A percentile compares a stretch with the other conserved stretches of the same genome.
Conservation (phyloP, 495 filamentous ascomycete genomes). For the Rostrohypoxylon terebratum region DNA sequence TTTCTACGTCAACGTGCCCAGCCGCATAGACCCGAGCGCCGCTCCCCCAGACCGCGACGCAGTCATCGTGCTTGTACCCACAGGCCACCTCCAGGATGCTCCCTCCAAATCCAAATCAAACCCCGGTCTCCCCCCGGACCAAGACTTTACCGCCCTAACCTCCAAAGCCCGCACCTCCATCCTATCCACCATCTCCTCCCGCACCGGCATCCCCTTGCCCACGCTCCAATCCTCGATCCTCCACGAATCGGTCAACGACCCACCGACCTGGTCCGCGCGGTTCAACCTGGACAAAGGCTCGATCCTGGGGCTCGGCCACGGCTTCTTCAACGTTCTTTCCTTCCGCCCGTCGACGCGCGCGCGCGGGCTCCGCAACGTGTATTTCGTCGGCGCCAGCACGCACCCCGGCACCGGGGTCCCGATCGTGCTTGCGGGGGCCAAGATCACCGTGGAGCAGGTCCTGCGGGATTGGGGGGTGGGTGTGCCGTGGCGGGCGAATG, state of each 20-base stretch:
- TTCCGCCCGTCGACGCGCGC: slow-evolving; percentile 72
- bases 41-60: slow-evolving; percentile 71
- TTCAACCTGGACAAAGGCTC: slow-evolving; percentile 79
- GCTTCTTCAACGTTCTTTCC: slow-evolving; percentile 75
- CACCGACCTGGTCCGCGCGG: slow-evolving; percentile 66
- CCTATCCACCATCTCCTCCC: slow-evolving; percentile 64
- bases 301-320: slow-evolving; percentile 74
- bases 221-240: slow-evolving; percentile 59
- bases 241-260: slow-evolving; percentile 72
- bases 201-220: slow-evolving; percentile 59
- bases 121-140: slow-evolving; percentile 52
- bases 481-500: slow-evolving; percentile 55
- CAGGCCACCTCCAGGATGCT: slow-evolving; percentile 67
- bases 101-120: background rate
- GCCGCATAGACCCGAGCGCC: slow-evolving; percentile 71
- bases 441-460: slow-evolving; percentile 70
- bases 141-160: slow-evolving; percentile 69
- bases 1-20: slow-evolving; percentile 81
- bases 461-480: slow-evolving; percentile 54
- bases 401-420: slow-evolving; percentile 81
- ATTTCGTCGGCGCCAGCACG: slow-evolving; percentile 77
- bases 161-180: slow-evolving; percentile 63
- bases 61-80: slow-evolving; percentile 74
- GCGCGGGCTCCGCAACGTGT: slow-evolving; percentile 59
- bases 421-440: slow-evolving; percentile 72